Percentiles rank a stretch among this genome's conserved stretches.
Evolutionary conservation across 352 stramenopile genomes (phyloP).

Genomic region (Saprolegnia parasitica): DNA sequence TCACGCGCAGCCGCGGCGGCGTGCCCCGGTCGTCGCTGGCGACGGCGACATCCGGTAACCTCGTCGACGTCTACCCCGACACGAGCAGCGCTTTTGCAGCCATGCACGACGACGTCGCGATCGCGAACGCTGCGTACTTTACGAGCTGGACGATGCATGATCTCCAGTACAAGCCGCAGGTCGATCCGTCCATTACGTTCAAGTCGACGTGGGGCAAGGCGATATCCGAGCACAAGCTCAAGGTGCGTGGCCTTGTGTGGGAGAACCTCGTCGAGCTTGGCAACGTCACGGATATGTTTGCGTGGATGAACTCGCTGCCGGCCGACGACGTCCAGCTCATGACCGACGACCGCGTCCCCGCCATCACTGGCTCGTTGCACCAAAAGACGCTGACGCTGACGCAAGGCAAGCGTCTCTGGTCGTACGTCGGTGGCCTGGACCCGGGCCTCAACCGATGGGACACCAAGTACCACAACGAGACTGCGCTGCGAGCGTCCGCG

Average conservation of each 20-base stretch:
- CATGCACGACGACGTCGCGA: constrained; percentile 26
- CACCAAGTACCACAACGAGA: constrained; percentile 50
- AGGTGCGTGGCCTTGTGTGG: neutral
- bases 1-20: constrained; percentile 24
- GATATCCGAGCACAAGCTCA: constrained; percentile 11
- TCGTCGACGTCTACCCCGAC: constrained; percentile 18
- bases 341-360: constrained; percentile 60
- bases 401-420: constrained; percentile 12
- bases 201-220: constrained; percentile 28
- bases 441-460: constrained; percentile 58
- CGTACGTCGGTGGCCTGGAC: constrained; percentile 54
- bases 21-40: constrained; percentile 13
- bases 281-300: constrained; percentile 28
- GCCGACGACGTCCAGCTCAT: constrained; percentile 26
- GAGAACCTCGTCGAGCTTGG: constrained; percentile 16
- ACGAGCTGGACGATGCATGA: constrained; percentile 33
- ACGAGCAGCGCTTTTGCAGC: neutral
- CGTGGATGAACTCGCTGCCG: constrained; percentile 17
- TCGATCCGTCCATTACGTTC: neutral
- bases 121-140: constrained; percentile 23
- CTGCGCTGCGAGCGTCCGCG: constrained; percentile 33
- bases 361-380: constrained; percentile 55
- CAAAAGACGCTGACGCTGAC: constrained; percentile 61
- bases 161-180: constrained; percentile 31
- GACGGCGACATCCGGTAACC: constrained; percentile 19